Evolutionary conservation across 257 asterid species (phyloP).

Genomic region (Nicotiana undulata): DNA sequence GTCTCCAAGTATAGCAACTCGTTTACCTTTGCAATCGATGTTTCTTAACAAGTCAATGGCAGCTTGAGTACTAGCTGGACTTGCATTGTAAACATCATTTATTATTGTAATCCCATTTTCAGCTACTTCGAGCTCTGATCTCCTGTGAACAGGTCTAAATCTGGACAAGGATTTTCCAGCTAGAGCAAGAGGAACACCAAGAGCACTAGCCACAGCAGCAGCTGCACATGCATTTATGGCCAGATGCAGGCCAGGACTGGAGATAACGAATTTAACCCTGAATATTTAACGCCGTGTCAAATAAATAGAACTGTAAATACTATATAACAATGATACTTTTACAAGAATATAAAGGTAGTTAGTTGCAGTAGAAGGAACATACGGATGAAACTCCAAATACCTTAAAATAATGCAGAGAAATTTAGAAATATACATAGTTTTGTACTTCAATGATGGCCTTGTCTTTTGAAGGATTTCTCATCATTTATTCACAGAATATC

Average conservation of each 20-base stretch:
- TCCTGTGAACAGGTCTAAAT: slow-evolving; percentile 15
- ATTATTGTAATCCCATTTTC: slow-evolving; percentile 21
- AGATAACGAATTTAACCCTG: slow-evolving; percentile 25
- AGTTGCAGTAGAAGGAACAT: not conserved
- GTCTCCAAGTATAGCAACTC: slow-evolving; percentile 35
- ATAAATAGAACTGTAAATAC: not conserved
- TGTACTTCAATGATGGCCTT: not conserved
- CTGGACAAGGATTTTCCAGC: slow-evolving; percentile 20
- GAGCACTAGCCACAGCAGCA: slow-evolving; percentile 28
- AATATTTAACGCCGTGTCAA: not conserved
- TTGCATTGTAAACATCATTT: slow-evolving; percentile 28
- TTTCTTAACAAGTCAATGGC: slow-evolving; percentile 22
- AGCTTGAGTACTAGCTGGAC: slow-evolving; percentile 23
- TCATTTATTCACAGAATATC: not conserved
- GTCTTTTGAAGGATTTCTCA: not conserved
- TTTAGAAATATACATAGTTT: not conserved
- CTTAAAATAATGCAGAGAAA: not conserved
- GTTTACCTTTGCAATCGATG: slow-evolving; percentile 24
- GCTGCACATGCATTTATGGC: slow-evolving; percentile 34
- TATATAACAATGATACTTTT: too few relatives aligned
- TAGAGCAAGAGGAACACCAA: slow-evolving; percentile 25
- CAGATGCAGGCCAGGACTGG: slow-evolving; percentile 32
- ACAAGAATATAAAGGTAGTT: not conserved
- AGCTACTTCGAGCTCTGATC: slow-evolving; percentile 22
- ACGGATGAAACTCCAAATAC: not conserved